phyloP scores from a whole-genome alignment of 805 yeast genomes.

The Wickerhamomyces kurtzmanii region DNA sequence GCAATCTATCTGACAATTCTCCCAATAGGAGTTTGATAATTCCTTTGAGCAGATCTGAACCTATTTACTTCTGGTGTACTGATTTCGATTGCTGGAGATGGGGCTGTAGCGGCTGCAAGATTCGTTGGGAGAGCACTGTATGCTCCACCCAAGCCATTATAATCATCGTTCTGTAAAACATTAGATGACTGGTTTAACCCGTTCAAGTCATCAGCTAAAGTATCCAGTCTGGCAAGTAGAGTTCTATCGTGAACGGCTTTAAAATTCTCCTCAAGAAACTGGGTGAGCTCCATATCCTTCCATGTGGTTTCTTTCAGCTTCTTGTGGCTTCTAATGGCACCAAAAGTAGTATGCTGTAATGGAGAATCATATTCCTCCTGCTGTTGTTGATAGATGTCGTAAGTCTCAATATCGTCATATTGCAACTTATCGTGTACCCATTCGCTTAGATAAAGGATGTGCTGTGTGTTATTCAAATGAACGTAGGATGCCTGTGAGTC shows the following conservation, averaged over 20 bases:
- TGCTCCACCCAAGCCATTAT: background rate
- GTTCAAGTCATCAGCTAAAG: background rate
- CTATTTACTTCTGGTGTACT: no score
- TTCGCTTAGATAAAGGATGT: constrained; percentile 17
- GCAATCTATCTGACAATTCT: constrained; percentile 1
- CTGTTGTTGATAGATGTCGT: background rate
- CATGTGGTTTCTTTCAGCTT: background rate
- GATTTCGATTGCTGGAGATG: no score
- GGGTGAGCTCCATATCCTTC: background rate
- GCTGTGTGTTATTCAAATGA: constrained; percentile 11
- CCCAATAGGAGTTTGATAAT: constrained; percentile 1
- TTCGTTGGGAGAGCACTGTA: background rate
- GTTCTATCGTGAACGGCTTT: background rate
- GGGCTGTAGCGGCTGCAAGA: no score
- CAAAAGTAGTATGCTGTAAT: background rate
- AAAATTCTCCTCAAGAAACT: background rate
- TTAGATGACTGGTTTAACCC: background rate
- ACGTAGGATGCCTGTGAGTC: constrained; percentile 6
- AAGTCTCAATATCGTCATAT: constrained; percentile 6
- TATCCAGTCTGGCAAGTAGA: background rate
- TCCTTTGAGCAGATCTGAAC: no score
- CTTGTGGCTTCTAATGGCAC: background rate
- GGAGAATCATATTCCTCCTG: background rate
- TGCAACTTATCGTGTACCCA: constrained; percentile 6
- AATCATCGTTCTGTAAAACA: background rate